Evolutionary conservation across 2,329 filamentous ascomycete genomes (phyloP).

Genomic region (Paraphaeosphaeria sporulosa): DNA sequence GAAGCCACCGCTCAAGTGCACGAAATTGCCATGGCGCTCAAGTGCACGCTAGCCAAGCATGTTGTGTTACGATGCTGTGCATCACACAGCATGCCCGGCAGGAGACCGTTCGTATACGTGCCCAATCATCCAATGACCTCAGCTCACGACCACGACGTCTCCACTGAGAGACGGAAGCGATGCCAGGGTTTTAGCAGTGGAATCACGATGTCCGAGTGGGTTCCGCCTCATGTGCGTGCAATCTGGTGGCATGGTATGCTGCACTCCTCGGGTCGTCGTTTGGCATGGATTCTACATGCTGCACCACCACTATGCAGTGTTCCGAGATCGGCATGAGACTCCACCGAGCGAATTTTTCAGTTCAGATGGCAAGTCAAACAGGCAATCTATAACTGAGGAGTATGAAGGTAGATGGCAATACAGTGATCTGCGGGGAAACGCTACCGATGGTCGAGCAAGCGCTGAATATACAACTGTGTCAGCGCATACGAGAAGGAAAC

Average conservation of each 20-base stretch:
- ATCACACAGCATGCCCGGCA: constrained; percentile 17
- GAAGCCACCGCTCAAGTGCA: neutral
- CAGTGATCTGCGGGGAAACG: neutral
- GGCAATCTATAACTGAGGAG: neutral
- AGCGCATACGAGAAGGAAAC: constrained; percentile 5
- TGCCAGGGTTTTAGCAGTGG: neutral
- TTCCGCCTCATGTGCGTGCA: neutral
- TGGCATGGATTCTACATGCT: neutral
- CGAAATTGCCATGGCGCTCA: neutral
- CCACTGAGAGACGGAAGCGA: constrained; percentile 19
- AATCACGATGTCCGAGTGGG: neutral
- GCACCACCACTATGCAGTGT: neutral
- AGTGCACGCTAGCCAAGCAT: constrained; percentile 10
- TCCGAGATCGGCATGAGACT: constrained; percentile 4
- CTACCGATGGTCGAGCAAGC: constrained; percentile 5
- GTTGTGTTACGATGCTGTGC: constrained; percentile 13
- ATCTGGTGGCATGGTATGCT: constrained; percentile 1
- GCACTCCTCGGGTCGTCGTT: neutral
- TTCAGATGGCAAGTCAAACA: neutral
- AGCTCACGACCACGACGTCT: neutral
- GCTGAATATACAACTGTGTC: constrained; percentile 9
- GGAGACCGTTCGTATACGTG: constrained; percentile 16
- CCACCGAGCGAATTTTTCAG: neutral
- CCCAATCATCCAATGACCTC: constrained; percentile 22
- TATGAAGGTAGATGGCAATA: neutral